Evolutionary conservation across 2,329 filamentous ascomycete genomes (phyloP).

Genomic region (Sordariomycetes sp.): DNA sequence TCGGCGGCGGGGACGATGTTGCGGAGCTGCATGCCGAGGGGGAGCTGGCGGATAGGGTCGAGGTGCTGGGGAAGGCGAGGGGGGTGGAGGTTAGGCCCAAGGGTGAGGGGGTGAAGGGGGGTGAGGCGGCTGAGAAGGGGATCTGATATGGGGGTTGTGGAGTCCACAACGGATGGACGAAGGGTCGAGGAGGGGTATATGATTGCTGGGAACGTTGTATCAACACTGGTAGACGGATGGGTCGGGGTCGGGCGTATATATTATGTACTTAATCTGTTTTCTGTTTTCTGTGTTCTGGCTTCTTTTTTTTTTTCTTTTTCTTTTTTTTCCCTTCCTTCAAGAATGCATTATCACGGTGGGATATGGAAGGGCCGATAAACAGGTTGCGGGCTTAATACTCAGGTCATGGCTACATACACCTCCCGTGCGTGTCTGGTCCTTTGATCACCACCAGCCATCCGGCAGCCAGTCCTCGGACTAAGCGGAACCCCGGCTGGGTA

Average conservation of each 20-base stretch:
- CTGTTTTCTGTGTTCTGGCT: too few relatives aligned
- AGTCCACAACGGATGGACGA: too few relatives aligned
- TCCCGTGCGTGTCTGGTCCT: too few relatives aligned
- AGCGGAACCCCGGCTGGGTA: too few relatives aligned
- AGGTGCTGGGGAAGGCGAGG: constrained; percentile 49
- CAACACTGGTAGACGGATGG: neutral
- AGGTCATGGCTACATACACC: too few relatives aligned
- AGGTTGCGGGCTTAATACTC: too few relatives aligned
- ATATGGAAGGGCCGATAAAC: too few relatives aligned
- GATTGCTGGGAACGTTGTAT: too few relatives aligned
- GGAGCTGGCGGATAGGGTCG: constrained; percentile 58
- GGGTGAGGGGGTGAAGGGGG: neutral
- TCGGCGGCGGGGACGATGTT: constrained; percentile 84
- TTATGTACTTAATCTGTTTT: neutral
- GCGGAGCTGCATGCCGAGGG: constrained; percentile 54
- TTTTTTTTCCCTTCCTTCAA: too few relatives aligned
- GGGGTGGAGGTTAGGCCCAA: constrained; percentile 1
- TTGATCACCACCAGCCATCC: too few relatives aligned
- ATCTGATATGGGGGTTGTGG: neutral
- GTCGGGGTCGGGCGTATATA: neutral
- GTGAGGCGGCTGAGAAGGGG: neutral
- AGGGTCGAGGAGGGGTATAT: neutral
- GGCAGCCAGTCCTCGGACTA: too few relatives aligned
- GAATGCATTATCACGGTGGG: too few relatives aligned
- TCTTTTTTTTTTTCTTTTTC: neutral